Evolutionary conservation across 352 stramenopile species (phyloP).

Genomic region (Blastocystis sp.): DNA sequence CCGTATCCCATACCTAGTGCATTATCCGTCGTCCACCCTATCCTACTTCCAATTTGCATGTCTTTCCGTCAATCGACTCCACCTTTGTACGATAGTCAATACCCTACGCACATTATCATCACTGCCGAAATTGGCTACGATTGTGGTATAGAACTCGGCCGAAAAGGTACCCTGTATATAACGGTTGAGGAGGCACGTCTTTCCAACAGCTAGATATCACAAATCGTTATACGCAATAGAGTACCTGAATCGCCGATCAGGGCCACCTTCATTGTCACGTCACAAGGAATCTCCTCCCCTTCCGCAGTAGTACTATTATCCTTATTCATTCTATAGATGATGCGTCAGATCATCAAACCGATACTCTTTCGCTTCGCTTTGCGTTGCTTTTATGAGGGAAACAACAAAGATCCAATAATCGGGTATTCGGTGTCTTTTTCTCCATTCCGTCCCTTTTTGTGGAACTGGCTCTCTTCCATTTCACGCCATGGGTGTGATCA

Average conservation of each 20-base stretch:
- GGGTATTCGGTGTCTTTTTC: background rate
- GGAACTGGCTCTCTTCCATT: too few species aligned
- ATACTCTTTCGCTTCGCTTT: background rate
- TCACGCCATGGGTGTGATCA: too few species aligned
- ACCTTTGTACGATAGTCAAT: constrained; percentile 67
- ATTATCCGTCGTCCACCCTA: background rate
- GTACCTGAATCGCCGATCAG: constrained; percentile 62
- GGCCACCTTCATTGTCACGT: constrained; percentile 62
- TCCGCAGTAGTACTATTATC: constrained; percentile 10
- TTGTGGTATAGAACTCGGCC: constrained; percentile 58
- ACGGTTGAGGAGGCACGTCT: constrained; percentile 56
- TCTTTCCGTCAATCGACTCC: constrained; percentile 57
- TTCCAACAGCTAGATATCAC: constrained; percentile 50
- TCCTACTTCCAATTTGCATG: constrained; percentile 41
- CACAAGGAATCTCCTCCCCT: constrained; percentile 47
- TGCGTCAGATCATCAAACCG: too few species aligned
- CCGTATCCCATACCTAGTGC: constrained; percentile 51
- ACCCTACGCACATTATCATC: constrained; percentile 5
- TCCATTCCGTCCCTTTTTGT: too few species aligned
- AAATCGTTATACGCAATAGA: background rate
- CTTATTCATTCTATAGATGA: background rate
- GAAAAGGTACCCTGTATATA: constrained; percentile 63
- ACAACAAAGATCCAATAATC: background rate
- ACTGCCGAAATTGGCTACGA: background rate
- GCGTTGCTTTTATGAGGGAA: background rate